A percentile compares a stretch with the other conserved stretches of the same genome.
Evolutionary conservation across 2,329 filamentous ascomycete species (phyloP).

Genomic region (Xylaria multiplex): DNA sequence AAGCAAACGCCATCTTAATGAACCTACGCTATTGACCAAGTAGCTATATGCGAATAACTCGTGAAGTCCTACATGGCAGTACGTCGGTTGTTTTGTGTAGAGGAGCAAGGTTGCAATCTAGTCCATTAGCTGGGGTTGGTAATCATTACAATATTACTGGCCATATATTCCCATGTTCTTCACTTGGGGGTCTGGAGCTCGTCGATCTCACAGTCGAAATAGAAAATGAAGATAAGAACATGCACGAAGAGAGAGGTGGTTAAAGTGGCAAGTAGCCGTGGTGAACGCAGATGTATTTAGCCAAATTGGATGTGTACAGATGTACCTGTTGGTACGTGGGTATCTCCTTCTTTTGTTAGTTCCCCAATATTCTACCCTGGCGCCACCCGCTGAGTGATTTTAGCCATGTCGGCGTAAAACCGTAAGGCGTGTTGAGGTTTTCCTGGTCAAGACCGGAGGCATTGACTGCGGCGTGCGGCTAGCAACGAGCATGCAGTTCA

Average conservation of each 20-base stretch:
- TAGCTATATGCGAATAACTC: conserved; percentile 1
- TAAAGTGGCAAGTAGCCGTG: conserved; percentile 27
- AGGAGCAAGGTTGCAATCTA: conserved; percentile 12
- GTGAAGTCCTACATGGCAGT: conserved; percentile 11
- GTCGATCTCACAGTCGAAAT: conserved; percentile 14
- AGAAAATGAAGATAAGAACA: conserved; percentile 21
- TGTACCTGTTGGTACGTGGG: conserved; percentile 26
- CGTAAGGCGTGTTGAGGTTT: conserved; percentile 18
- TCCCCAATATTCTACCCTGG: conserved; percentile 29
- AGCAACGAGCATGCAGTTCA: conserved; percentile 26
- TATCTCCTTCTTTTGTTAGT: conserved; percentile 12
- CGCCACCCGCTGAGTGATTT: conserved; percentile 34
- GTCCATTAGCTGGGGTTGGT: conserved; percentile 27
- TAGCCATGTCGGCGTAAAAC: conserved; percentile 31
- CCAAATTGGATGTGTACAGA: conserved; percentile 32
- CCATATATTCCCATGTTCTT: conserved; percentile 25
- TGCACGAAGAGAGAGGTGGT: conserved; percentile 19
- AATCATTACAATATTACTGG: conserved; percentile 33
- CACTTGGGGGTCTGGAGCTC: conserved; percentile 12
- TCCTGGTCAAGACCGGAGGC: conserved; percentile 34
- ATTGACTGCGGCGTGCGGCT: conserved; percentile 30
- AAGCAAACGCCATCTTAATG: not conserved
- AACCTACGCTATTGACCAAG: not conserved
- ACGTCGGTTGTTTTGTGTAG: conserved; percentile 11
- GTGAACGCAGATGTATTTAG: conserved; percentile 32